Evolutionary conservation across 2,329 filamentous ascomycete genomes (phyloP).

Genomic region (Fusarium sp.): DNA sequence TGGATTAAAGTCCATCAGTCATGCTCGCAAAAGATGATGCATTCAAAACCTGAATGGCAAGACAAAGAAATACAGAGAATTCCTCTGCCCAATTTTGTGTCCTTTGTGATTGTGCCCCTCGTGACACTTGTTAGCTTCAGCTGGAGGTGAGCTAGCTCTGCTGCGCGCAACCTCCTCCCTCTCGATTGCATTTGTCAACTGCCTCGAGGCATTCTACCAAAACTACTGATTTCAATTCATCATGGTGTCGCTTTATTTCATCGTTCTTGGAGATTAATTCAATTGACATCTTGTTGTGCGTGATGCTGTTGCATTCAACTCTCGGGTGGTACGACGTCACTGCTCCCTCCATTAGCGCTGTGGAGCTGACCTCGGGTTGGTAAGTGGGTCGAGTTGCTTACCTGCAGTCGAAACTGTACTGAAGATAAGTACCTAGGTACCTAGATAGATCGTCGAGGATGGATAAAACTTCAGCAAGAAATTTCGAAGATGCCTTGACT

Average conservation of each 20-base stretch:
- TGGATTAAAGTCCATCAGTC: constrained; percentile 42
- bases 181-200: neutral
- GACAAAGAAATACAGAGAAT: constrained; percentile 45
- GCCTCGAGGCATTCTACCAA: neutral
- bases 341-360: neutral
- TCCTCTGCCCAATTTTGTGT: constrained; percentile 23
- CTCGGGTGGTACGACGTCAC: constrained; percentile 27
- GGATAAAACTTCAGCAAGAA: neutral
- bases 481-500: neutral
- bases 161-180: neutral
- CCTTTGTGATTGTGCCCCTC: constrained; percentile 10
- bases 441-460: too few species aligned
- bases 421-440: neutral
- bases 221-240: neutral
- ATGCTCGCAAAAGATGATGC: constrained; percentile 43
- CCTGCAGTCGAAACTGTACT: neutral
- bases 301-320: constrained; percentile 2
- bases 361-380: neutral
- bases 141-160: neutral
- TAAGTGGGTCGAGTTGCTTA: neutral
- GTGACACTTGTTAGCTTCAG: constrained; percentile 8
- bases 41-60: constrained; percentile 40
- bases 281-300: constrained; percentile 11
- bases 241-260: neutral
- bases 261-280: neutral